Evolutionary conservation across 805 yeast genomes (phyloP), one percentile per base, ranked within the genome.

Genomic region (Scheffersomyces lignosus): DNA sequence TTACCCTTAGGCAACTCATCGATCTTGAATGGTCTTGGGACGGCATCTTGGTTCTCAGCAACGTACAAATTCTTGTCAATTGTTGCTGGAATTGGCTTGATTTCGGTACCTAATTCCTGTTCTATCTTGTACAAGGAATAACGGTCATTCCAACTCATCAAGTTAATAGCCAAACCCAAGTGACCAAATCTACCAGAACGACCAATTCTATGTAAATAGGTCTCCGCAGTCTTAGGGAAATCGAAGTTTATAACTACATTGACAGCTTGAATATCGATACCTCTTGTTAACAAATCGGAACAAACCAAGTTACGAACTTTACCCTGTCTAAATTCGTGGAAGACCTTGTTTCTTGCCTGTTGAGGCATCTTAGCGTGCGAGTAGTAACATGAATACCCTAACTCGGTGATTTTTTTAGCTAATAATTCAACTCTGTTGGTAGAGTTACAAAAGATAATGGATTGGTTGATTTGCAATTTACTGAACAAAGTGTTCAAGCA

Each of bases 171-270:
- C 60, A 93, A 77, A 75, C 99, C 99, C 58, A 90, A 80, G 63
- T 93, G 99, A 49, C 99, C 99, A 57, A 87, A 93, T 75, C 99
- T 87, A 51, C 99, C 98, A 5, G 97, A 89, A 74, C 99, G 88
- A 76, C 98, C 98, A 52, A 91, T 93, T 77, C 98, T 86, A 71
- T 93, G 99, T 52, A 93, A 77, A 62, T 93, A 93, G 27, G 98
- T 93, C 65, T 93, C 99, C 5, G 98, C 97, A 36, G 84, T 88
- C 64, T 91, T 91, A 44, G 99, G 99, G 83, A 93, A 93, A 64
- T 93, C 99, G 62, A 93, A 93, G 70, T 93, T 93, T 55, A 93
- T 87, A 33, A 93, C 99, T 31, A 93, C 98, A 59, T 93, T 93
- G 47, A 93, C 99, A 5, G 98, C 98, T 67, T 93, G 98, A 54